phyloP scores from a whole-genome alignment of 768 basidiomycete species.

The Lentinula sp. region DNA sequence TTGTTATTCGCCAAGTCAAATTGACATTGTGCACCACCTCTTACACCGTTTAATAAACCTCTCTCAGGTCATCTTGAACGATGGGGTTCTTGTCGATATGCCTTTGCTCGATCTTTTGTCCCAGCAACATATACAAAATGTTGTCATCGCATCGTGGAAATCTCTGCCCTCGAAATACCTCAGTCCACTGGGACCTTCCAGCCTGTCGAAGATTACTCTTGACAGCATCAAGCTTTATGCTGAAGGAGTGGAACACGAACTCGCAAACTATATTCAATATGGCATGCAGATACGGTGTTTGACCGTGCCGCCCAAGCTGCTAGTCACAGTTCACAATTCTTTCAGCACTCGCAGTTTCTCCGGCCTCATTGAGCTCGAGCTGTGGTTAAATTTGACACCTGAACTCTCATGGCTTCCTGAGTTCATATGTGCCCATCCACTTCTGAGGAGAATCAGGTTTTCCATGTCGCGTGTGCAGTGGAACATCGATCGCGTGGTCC shows the following conservation, averaged over 20 bases:
- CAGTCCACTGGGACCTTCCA: not conserved
- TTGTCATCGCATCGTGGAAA: not conserved
- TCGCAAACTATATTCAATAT: not conserved
- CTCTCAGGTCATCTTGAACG: not conserved
- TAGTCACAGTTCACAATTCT: not conserved
- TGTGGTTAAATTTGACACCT: not conserved
- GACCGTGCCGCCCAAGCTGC: not conserved
- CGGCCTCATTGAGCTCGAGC: not conserved
- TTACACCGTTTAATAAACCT: not conserved
- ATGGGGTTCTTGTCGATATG: not conserved
- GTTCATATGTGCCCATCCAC: not conserved
- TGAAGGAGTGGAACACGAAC: not conserved
- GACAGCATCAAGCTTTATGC: not conserved
- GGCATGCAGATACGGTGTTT: not conserved
- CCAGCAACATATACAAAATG: not conserved
- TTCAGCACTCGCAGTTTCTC: not conserved
- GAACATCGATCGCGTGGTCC: not conserved
- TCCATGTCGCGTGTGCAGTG: not conserved
- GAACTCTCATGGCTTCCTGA: not conserved
- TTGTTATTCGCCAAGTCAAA: not conserved
- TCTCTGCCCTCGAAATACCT: not conserved
- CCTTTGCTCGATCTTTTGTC: not conserved
- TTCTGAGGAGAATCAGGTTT: not conserved
- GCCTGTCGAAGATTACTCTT: not conserved
- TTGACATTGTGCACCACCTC: not conserved